These are phyloP conservation scores for Pseudognaphalium luteoalbum DNA, from an alignment of 129 eudicot species.

Conservation along the genomic window DNA sequence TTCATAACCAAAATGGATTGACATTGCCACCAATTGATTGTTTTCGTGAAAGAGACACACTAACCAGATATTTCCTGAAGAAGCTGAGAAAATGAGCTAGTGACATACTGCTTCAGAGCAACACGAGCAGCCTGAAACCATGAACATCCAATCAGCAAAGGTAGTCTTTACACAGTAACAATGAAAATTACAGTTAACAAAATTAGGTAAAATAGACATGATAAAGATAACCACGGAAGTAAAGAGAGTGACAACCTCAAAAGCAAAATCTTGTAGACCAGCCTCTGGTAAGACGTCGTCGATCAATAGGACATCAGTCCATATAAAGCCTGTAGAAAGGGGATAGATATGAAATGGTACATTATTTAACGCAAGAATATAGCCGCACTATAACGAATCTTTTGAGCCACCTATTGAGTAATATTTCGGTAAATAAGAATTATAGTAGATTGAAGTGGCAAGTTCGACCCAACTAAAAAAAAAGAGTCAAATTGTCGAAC, in stretches of 20 bases:
- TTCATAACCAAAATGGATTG: neutral
- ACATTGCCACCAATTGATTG: neutral
- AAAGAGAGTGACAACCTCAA: slow-evolving; percentile 58
- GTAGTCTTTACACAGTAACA: neutral
- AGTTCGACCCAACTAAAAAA: neutral
- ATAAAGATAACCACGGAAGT: slow-evolving; percentile 15
- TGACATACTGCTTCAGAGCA: slow-evolving; percentile 68
- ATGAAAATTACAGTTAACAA: neutral
- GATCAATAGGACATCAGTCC: slow-evolving; percentile 89
- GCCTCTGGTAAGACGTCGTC: slow-evolving; percentile 93
- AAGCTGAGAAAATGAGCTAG: slow-evolving; percentile 63
- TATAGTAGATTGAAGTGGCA: neutral
- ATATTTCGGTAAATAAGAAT: neutral
- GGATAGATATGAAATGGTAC: slow-evolving; percentile 14
- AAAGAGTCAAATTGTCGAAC: neutral
- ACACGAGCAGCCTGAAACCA: slow-evolving; percentile 65
- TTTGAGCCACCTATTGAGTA: neutral
- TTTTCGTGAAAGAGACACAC: slow-evolving; percentile 26
- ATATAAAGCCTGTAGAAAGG: slow-evolving; percentile 60
- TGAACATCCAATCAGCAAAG: slow-evolving; percentile 24
- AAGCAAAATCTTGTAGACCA: slow-evolving; percentile 59
- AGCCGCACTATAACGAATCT: neutral
- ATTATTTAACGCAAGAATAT: neutral
- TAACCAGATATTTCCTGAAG: slow-evolving; percentile 71
- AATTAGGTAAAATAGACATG: slow-evolving; percentile 9